Evolutionary conservation across 169 alveolate genomes (phyloP).

Genomic region (Plasmodium berghei): DNA sequence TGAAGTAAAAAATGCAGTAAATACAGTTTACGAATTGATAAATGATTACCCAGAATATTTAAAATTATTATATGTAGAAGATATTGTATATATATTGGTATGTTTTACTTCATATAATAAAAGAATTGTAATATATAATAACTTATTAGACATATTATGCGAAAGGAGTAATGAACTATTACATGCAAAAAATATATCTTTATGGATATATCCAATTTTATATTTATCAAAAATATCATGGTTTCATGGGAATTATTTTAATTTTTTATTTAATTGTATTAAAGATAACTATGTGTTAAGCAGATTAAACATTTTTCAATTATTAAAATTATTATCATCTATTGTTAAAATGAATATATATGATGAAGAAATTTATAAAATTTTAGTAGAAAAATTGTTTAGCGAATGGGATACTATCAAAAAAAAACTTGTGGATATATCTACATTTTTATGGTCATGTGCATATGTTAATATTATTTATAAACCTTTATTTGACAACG

Average conservation of each 20-base stretch:
- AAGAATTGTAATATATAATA: constrained; percentile 42
- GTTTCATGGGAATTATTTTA: constrained; percentile 47
- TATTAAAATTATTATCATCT: constrained; percentile 37
- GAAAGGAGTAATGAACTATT: constrained; percentile 27
- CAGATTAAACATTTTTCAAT: constrained; percentile 35
- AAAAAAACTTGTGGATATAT: constrained; percentile 26
- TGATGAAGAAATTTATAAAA: constrained; percentile 46
- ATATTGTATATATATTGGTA: constrained; percentile 30
- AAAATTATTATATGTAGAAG: constrained; percentile 22
- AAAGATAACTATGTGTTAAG: constrained; percentile 39
- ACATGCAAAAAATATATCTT: constrained; percentile 60
- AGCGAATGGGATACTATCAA: constrained; percentile 60
- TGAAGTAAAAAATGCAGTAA: constrained; percentile 44
- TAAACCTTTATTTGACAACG: constrained; percentile 47
- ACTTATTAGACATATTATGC: constrained; percentile 43
- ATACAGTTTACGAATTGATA: constrained; percentile 26
- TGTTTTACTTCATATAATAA: constrained; percentile 55
- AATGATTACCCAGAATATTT: constrained; percentile 11
- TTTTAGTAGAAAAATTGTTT: constrained; percentile 30
- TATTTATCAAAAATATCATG: constrained; percentile 50
- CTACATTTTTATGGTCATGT: constrained; percentile 71
- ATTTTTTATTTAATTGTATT: constrained; percentile 6
- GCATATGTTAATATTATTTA: constrained; percentile 49
- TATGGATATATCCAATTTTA: constrained; percentile 47
- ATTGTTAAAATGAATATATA: constrained; percentile 66